phyloP scores from a whole-genome alignment of 345 rosid species.

The Acer saccharum region DNA sequence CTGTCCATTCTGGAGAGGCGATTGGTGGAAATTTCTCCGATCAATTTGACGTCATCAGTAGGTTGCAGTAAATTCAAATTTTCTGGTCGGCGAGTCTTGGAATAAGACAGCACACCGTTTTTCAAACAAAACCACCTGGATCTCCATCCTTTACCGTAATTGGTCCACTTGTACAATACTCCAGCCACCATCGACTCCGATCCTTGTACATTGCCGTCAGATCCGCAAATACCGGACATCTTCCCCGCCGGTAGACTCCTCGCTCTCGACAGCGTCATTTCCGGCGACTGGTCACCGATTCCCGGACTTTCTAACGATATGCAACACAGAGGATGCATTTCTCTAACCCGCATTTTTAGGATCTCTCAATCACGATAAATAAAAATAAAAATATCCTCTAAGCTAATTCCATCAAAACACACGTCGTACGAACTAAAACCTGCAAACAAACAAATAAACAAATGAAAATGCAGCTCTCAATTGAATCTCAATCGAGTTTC shows the following conservation, averaged over 20 bases:
- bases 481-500: conserved; percentile 8
- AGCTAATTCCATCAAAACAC: not conserved
- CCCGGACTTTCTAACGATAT: conserved; percentile 77
- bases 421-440: not conserved
- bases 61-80: conserved; percentile 49
- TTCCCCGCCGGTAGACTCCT: conserved; percentile 68
- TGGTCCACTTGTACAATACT: conserved; percentile 91
- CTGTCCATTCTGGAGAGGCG: conserved; percentile 60
- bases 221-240: conserved; percentile 36
- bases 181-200: conserved; percentile 83
- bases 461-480: not conserved
- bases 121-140: conserved; percentile 89
- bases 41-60: conserved; percentile 64
- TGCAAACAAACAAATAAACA: not conserved
- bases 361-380: conserved; percentile 33
- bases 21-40: conserved; percentile 66
- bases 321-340: conserved; percentile 94
- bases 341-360: conserved; percentile 79
- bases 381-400: not conserved
- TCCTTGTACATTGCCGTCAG: conserved; percentile 48
- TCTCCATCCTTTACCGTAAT: conserved; percentile 98
- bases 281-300: conserved; percentile 65
- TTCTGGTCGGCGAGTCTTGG: conserved; percentile 75
- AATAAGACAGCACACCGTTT: conserved; percentile 80
- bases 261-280: conserved; percentile 47